Conservation (phyloP, 345 rosid species). For the Passiflora organensis region DNA sequence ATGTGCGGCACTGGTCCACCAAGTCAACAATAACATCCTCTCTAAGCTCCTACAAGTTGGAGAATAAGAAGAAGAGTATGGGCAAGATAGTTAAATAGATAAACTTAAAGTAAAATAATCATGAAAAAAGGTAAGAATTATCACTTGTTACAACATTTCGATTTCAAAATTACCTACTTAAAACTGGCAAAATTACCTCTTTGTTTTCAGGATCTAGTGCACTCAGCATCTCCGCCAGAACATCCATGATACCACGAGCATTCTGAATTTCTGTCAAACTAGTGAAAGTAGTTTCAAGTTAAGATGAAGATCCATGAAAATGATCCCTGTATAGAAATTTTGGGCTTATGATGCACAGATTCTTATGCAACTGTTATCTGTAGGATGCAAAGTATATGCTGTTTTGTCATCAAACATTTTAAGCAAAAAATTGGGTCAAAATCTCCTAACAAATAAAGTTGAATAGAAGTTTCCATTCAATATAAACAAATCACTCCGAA, state of each 20-base stretch:
- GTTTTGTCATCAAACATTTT: too few species aligned
- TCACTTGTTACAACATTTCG: too few species aligned
- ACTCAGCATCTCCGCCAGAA: slow-evolving; percentile 95
- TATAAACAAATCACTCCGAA: too few species aligned
- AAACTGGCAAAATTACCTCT: slow-evolving; percentile 49
- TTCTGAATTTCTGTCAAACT: slow-evolving; percentile 97
- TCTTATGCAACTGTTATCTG: slow-evolving; percentile 6
- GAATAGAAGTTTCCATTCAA: too few species aligned
- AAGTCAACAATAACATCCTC: slow-evolving; percentile 96
- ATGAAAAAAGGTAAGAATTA: too few species aligned
- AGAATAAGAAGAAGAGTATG: slow-evolving; percentile 1
- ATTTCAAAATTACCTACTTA: too few species aligned
- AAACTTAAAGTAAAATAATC: too few species aligned
- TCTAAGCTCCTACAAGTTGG: slow-evolving; percentile 63
- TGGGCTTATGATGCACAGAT: not conserved
- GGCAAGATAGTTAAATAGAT: too few species aligned
- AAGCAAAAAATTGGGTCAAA: too few species aligned
- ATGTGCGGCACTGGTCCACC: slow-evolving; percentile 94
- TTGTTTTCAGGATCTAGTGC: slow-evolving; percentile 83
- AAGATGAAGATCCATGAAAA: slow-evolving; percentile 14
- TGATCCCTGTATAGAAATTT: slow-evolving; percentile 1
- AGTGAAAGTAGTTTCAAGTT: slow-evolving; percentile 28
- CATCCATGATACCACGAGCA: slow-evolving; percentile 97
- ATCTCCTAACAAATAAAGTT: too few species aligned
- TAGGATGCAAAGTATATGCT: too few species aligned